Evolutionary conservation across 805 yeast genomes (phyloP).

Genomic region (Ogataea minuta): DNA sequence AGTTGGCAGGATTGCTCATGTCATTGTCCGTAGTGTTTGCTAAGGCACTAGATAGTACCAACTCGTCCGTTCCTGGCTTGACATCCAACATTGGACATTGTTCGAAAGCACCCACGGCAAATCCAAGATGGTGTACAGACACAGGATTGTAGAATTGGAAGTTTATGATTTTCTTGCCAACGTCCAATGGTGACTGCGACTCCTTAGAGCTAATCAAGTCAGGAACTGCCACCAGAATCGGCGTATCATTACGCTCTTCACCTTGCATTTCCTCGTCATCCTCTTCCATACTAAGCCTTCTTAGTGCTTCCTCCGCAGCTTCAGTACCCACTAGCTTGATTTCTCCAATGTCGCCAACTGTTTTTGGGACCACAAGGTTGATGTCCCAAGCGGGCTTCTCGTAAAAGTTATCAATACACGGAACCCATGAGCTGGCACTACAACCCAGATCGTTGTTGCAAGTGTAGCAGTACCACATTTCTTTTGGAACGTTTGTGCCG

Average conservation of each 20-base stretch:
- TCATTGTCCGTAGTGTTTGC: constrained; percentile 34
- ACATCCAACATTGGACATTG: constrained; percentile 52
- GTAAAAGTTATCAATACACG: constrained; percentile 86
- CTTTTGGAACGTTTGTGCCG: constrained; percentile 42
- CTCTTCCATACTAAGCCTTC: constrained; percentile 27
- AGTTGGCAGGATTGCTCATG: constrained; percentile 25
- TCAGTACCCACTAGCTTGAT: constrained; percentile 42
- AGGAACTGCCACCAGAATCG: constrained; percentile 66
- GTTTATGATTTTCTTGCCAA: constrained; percentile 69
- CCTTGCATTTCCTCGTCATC: constrained; percentile 38
- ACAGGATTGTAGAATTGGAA: constrained; percentile 83
- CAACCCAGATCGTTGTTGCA: constrained; percentile 72
- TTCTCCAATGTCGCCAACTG: constrained; percentile 66
- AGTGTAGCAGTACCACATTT: constrained; percentile 83
- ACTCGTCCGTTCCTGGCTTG: constrained; percentile 32
- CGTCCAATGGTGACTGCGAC: constrained; percentile 71
- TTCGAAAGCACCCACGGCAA: constrained; percentile 89
- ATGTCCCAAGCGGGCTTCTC: constrained; percentile 92
- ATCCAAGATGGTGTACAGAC: constrained; percentile 92
- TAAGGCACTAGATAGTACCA: constrained; percentile 28
- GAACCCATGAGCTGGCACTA: constrained; percentile 96
- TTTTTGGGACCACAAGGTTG: constrained; percentile 80
- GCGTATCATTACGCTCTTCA: constrained; percentile 33
- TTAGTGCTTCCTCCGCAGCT: constrained; percentile 32
- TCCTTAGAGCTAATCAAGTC: constrained; percentile 66